Evolutionary conservation across 345 rosid genomes (phyloP).

Genomic region (Corchorus capsularis): DNA sequence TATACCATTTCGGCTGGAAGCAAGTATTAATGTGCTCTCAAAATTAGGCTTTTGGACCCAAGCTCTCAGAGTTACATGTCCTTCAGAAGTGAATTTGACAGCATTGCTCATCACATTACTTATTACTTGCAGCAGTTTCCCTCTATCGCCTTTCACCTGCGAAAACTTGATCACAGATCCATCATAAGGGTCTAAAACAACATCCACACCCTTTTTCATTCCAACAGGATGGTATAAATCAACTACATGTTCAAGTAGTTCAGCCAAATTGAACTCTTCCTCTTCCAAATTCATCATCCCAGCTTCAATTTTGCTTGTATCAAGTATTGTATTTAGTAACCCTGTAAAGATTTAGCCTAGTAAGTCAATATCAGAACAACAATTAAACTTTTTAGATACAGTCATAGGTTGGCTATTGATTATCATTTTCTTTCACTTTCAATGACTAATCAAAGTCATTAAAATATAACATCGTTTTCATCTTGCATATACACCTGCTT

Average conservation of each 20-base stretch:
- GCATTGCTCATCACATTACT: slow-evolving; percentile 74
- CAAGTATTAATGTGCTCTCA: slow-evolving; percentile 30
- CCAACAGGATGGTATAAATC: slow-evolving; percentile 63
- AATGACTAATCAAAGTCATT: slow-evolving; percentile 20
- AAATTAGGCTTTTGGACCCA: slow-evolving; percentile 55
- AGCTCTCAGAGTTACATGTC: slow-evolving; percentile 61
- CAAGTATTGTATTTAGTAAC: slow-evolving; percentile 65
- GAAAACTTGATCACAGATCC: slow-evolving; percentile 50
- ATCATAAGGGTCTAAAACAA: slow-evolving; percentile 62
- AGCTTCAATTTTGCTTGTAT: slow-evolving; percentile 79
- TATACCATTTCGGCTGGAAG: slow-evolving; percentile 31
- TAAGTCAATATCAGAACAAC: background rate
- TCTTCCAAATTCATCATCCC: slow-evolving; percentile 75
- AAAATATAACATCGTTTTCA: slow-evolving; percentile 7
- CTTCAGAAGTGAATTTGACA: slow-evolving; percentile 71
- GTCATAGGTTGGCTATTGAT: slow-evolving; percentile 5
- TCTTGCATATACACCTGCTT: background rate
- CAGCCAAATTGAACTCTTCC: slow-evolving; percentile 60
- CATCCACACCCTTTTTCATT: slow-evolving; percentile 64
- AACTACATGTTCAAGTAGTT: slow-evolving; percentile 60
- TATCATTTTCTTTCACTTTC: slow-evolving; percentile 21
- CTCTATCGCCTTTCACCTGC: slow-evolving; percentile 60
- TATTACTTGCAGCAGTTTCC: slow-evolving; percentile 61
- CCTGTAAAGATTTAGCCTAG: slow-evolving; percentile 31
- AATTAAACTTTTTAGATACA: slow-evolving; percentile 12